Evolutionary conservation across 495 filamentous ascomycete species (phyloP), one percentile per base, ranked within the genome.

Genomic region (Parathielavia hyrcaniae): DNA sequence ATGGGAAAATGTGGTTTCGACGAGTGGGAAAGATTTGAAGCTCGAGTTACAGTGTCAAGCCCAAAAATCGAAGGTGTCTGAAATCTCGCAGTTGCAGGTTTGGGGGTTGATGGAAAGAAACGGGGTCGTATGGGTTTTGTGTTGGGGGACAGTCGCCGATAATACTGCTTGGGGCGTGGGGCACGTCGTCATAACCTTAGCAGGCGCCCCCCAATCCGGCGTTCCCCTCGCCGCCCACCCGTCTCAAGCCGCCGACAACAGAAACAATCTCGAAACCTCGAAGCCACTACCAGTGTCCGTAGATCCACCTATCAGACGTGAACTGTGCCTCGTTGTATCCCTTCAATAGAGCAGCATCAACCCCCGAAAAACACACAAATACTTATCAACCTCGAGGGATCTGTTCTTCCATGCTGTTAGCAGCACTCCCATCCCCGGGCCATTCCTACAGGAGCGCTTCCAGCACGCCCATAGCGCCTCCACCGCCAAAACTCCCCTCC

Each of bases 1-100:
- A 66, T 86, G 72, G 47, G 45, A 19, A 36, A 58, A 46, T 48
- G 19, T 23, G 48, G 56, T 53, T 44, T 35, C 43, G 46, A 47
- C 36, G 20, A 41, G 48, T 38, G 52, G 41, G 26, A 55, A 51
- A 40, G 20, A 34, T 16, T 2, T 50, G 30, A 38, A 56, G 35
- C 16, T 30, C 22, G 34, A 40, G 49, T 23, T 11, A 16, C 12
- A 34, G 54, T 59, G 48, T 43, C 36, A 61, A 47, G 32, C 10
- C 45, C 26, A 53, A 22, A 22, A 48, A 34, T 17, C 35, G 23
- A 43, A 35, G 38, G n/a, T n/a, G 19, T 30, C 26, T 30, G 50
- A 49, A 43, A 45, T 54, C 46, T 55, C 26, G 11, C 17, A 52
- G 50, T 45, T 39, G 46, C 45, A 20, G 43, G 32, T 41, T 43